Evolutionary conservation across 2,329 filamentous ascomycete species (phyloP).

Genomic region (Aaosphaeria pasadenensis): DNA sequence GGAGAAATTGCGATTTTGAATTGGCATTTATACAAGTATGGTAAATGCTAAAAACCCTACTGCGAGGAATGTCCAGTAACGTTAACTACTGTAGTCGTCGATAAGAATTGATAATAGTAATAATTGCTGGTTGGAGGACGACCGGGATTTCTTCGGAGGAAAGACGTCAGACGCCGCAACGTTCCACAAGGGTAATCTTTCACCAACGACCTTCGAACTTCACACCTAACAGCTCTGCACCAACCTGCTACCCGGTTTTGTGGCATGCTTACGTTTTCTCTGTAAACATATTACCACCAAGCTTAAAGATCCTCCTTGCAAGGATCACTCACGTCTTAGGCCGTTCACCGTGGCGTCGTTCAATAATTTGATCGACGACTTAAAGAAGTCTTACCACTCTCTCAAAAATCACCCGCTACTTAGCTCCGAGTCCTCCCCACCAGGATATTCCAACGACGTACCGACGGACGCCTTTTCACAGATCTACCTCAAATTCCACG

Average conservation of each 20-base stretch:
- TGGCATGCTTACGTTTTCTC: slow-evolving; percentile 8
- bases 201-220: background rate
- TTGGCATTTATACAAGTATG: no score
- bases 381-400: slow-evolving; percentile 35
- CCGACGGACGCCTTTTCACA: slow-evolving; percentile 15
- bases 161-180: slow-evolving; percentile 1
- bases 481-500: slow-evolving; percentile 7
- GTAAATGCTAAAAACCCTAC: no score
- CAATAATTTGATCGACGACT: slow-evolving; percentile 29
- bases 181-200: background rate
- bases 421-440: slow-evolving; percentile 15
- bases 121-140: no score
- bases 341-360: slow-evolving; percentile 34
- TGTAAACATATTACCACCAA: background rate
- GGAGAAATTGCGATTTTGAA: no score
- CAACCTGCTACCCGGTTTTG: background rate
- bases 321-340: background rate
- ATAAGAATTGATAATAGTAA: no score
- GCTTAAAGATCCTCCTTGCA: no score
- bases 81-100: no score
- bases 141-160: background rate
- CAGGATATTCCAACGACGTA: slow-evolving; percentile 5
- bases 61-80: no score
- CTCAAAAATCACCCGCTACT: slow-evolving; percentile 29
- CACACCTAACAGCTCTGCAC: no score